Base-by-base conservation (phyloP, 805 yeast genomes). In the Starmerella lactis-condensi region DNA sequence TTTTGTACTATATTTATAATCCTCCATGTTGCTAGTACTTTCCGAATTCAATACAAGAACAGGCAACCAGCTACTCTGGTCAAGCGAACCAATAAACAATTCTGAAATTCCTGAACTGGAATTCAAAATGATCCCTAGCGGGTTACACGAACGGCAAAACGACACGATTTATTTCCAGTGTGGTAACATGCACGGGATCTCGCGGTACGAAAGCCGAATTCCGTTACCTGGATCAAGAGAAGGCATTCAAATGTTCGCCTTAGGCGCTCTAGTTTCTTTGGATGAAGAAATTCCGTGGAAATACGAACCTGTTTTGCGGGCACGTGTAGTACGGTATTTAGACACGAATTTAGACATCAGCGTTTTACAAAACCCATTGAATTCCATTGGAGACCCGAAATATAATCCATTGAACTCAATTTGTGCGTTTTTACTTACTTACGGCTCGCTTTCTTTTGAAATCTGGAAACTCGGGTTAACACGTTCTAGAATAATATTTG, bases 61-160 rank as follows among this genome's bases (percentile, higher is more conserved):
- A 1, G 75, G 75, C 1, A 60, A 65, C 40, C 61, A 56, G 30
- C 38, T 64, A 22, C 57, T 54, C 32, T 65, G 71, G 70, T 50
- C 54, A 36, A 45, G 51, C 28, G 32, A 41, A 31, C 39, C 36
- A 3, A 42, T 32, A 3, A 32, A 41, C 16, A 17, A 17, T 14
- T 32, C 39, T 3, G 11, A 57, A 0, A 43, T 67, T 17, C 50
- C 57, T 19, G 62, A 64, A 9, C 45, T 73, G 3, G 82, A 74
- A 49, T 73, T 62, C 51, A 66, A 69, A 40, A 57, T 72, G n/a
- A 51, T 74, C 26, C 82, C 82, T 0, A 69, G 78, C 0, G 81
- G 83, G 1, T 54, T 72, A 2, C 82, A 74, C 44, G 59, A 65
- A 10, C 56, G 58, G 3, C 48, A 50, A 14, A 34, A 43, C 10